These are phyloP conservation scores for Oidiodendron maius DNA, from an alignment of 495 filamentous ascomycete species.

Conservation along the genomic window DNA sequence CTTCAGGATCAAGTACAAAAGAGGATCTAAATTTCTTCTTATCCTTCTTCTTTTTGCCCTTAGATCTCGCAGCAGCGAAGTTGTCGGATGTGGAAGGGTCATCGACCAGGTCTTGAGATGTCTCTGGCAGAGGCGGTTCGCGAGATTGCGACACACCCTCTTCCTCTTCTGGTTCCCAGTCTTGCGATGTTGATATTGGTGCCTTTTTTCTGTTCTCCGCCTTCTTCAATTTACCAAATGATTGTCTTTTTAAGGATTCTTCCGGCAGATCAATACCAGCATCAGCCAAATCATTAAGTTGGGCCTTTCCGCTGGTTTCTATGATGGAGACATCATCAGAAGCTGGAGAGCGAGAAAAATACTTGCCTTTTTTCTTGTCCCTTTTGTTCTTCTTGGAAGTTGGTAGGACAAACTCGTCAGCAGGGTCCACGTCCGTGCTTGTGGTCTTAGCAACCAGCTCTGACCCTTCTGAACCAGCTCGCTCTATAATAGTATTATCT, in stretches of 20 bases:
- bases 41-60: slow-evolving; percentile 33
- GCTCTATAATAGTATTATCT: not conserved
- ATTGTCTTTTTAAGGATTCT: no score
- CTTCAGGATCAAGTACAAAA: slow-evolving; percentile 10
- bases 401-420: slow-evolving; percentile 9
- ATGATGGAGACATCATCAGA: slow-evolving; percentile 8
- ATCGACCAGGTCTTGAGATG: slow-evolving; percentile 5
- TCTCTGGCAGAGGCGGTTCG: not conserved
- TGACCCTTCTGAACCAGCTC: not conserved
- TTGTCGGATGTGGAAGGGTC: slow-evolving; percentile 6
- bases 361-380: slow-evolving; percentile 26
- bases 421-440: slow-evolving; percentile 1
- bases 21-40: slow-evolving; percentile 26
- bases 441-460: not conserved
- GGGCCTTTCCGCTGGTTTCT: slow-evolving; percentile 6
- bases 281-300: not conserved
- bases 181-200: slow-evolving; percentile 22
- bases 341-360: slow-evolving; percentile 12
- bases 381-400: slow-evolving; percentile 25
- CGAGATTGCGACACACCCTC: not conserved
- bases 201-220: slow-evolving; percentile 35
- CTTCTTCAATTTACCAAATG: slow-evolving; percentile 22
- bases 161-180: slow-evolving; percentile 17
- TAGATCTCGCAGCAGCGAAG: slow-evolving; percentile 6
- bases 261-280: slow-evolving; percentile 7